Evolutionary conservation across 306 rosid species (phyloP).

Genomic region (Fragaria ananassa): DNA sequence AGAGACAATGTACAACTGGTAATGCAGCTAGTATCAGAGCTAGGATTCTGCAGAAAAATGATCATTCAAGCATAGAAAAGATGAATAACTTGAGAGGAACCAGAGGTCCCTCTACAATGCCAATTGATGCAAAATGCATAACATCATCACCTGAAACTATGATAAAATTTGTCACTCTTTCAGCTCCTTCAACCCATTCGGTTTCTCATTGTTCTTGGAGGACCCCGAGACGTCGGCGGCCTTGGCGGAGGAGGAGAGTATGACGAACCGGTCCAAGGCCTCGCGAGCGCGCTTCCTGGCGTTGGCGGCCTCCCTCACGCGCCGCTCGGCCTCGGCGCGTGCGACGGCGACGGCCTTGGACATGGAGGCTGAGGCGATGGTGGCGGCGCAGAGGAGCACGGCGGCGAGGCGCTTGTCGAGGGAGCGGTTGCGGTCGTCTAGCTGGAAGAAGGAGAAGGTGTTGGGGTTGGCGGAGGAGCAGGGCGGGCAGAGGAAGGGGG

Average conservation of each 20-base stretch:
- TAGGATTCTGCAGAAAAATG: background rate
- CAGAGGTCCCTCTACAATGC: background rate
- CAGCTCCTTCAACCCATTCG: background rate
- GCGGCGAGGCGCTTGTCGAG: conserved; percentile 40
- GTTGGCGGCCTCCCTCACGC: conserved; percentile 44
- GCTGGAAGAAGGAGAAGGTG: conserved; percentile 48
- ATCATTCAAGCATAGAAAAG: background rate
- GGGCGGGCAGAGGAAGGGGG: conserved; percentile 50
- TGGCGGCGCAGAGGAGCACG: conserved; percentile 62
- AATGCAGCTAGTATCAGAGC: background rate
- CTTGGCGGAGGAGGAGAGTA: conserved; percentile 1
- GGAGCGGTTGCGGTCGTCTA: conserved; percentile 6
- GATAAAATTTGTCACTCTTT: background rate
- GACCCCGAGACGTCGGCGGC: background rate
- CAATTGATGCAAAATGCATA: background rate
- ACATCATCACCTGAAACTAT: background rate
- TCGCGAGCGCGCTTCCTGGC: conserved; percentile 67
- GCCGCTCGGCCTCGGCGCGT: conserved; percentile 44
- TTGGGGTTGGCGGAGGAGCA: conserved; percentile 43
- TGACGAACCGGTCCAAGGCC: conserved; percentile 38
- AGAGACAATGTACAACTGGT: too few relatives aligned
- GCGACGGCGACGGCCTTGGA: conserved; percentile 35
- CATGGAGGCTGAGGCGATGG: conserved; percentile 44
- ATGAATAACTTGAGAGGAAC: background rate
- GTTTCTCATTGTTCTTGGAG: too few relatives aligned